phyloP scores from a whole-genome alignment of 495 filamentous ascomycete species.

The Neurospora sp. region DNA sequence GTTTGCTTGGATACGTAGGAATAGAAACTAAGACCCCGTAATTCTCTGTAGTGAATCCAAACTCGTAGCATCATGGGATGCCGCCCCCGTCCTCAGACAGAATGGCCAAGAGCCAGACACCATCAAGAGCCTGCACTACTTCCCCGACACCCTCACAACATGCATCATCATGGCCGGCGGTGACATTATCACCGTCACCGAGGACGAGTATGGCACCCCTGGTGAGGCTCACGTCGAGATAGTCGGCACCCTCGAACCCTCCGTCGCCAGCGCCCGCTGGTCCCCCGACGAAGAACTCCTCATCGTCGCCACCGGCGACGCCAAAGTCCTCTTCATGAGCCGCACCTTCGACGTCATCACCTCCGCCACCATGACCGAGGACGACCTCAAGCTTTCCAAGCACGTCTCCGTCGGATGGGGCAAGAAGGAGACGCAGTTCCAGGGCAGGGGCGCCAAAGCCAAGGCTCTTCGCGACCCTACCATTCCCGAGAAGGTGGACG shows the following conservation, averaged over 20 bases:
- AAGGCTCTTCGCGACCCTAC: constrained; percentile 88
- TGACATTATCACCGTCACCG: constrained; percentile 76
- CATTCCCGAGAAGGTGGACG: constrained; percentile 85
- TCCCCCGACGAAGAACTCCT: constrained; percentile 91
- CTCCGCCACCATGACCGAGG: constrained; percentile 55
- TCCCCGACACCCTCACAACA: constrained; percentile 63
- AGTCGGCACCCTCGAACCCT: constrained; percentile 83
- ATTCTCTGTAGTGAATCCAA: constrained; percentile 18
- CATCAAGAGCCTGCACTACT: constrained; percentile 71
- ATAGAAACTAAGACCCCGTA: neutral
- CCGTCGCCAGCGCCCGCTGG: constrained; percentile 84
- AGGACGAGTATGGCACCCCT: constrained; percentile 50
- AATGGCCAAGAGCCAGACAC: constrained; percentile 55
- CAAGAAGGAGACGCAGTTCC: constrained; percentile 95
- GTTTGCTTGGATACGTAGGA: too few relatives aligned
- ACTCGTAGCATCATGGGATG: constrained; percentile 78
- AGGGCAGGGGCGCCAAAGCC: constrained; percentile 84
- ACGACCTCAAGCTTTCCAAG: constrained; percentile 78
- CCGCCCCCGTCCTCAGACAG: constrained; percentile 52
- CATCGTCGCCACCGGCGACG: constrained; percentile 66
- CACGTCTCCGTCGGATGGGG: constrained; percentile 99
- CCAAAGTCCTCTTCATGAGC: constrained; percentile 86
- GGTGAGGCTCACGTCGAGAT: constrained; percentile 73
- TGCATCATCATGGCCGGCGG: constrained; percentile 83
- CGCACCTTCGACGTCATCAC: constrained; percentile 76